Evolutionary conservation across 2,329 filamentous ascomycete species (phyloP), one percentile per base, ranked within the genome.

Genomic region (Cladophialophora psammophila): DNA sequence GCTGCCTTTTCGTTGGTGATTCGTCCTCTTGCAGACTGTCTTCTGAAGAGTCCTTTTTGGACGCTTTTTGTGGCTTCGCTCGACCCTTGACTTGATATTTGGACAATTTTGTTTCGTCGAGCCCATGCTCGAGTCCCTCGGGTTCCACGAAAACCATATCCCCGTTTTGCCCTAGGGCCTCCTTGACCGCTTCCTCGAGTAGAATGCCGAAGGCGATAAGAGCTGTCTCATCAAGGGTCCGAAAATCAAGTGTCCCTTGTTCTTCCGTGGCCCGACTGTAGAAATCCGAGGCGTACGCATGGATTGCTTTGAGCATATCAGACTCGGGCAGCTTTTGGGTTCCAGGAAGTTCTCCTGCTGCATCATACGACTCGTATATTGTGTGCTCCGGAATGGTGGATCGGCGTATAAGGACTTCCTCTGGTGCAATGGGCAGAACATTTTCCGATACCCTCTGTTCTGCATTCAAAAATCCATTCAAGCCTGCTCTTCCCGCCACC

Each of bases 171-270:
- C 86, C 87, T 18, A 90, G 74, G 3, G 79, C 73, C 50, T 84
- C 81, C 48, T 77, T 79, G 0, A 82, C 81, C 26, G 83, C 79
- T 74, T 90, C 87, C 76, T 90, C 88, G 32, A 89, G 74, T 38
- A 90, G 72, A 13, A 90, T 84, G 0, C 87, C 86, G 71, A 89
- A 74, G 0, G 86, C 86, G 70, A 90, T 80, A 63, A 90, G 74
- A 1, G 87, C 87, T 8, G 86, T 89, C 75, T 88, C 87, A 66
- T 89, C 86, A 80, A 90, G 81, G 66, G 82, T 87, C 56, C 79
- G 80, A 71, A 82, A 85, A 60, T 83, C 80, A 38, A 76, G 72
- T 53, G 73, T 74, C 2, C 78, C 79, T 6, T 72, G 71, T 31
- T 78, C 74, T 0, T 68, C 66, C 3, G 76, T 76, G 3, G 76